Conservation (phyloP, 2,329 filamentous ascomycete species). For the Metarhizium sp. region DNA sequence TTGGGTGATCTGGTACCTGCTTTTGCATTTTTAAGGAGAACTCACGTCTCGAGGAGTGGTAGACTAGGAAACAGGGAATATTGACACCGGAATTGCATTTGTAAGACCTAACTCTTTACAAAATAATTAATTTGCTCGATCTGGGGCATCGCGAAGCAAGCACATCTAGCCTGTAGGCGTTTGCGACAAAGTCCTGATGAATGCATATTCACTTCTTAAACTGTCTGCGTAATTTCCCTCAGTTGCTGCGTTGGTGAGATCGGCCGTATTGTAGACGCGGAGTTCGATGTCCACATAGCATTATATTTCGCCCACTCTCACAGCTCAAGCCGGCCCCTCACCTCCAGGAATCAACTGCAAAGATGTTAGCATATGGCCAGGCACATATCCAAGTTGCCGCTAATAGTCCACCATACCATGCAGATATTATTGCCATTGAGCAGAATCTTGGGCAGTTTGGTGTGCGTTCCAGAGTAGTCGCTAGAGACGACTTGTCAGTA, state of each 20-base stretch:
- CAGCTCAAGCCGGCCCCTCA: slow-evolving; percentile 46
- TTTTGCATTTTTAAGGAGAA: not conserved
- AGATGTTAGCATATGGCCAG: not conserved
- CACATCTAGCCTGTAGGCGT: not conserved
- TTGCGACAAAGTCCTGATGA: not conserved
- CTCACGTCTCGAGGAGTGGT: not conserved
- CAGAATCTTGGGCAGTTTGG: slow-evolving; percentile 86
- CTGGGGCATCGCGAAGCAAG: not conserved
- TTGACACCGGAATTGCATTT: not conserved
- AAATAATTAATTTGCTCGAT: not conserved
- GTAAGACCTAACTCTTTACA: not conserved
- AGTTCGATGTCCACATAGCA: not conserved
- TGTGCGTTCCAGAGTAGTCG: slow-evolving; percentile 82
- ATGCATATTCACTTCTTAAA: not conserved
- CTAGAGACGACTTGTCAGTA: slow-evolving; percentile 35
- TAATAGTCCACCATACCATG: slow-evolving; percentile 60
- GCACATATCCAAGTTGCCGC: not conserved
- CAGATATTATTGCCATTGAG: slow-evolving; percentile 98
- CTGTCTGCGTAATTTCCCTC: not conserved
- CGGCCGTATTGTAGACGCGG: not conserved
- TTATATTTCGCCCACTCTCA: not conserved
- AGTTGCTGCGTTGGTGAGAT: not conserved
- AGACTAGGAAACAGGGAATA: no score
- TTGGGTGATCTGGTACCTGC: slow-evolving; percentile 7
- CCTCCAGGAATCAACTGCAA: slow-evolving; percentile 68